Evolutionary conservation across 805 yeast species (phyloP).

Genomic region (Jamesozyma gamospora): DNA sequence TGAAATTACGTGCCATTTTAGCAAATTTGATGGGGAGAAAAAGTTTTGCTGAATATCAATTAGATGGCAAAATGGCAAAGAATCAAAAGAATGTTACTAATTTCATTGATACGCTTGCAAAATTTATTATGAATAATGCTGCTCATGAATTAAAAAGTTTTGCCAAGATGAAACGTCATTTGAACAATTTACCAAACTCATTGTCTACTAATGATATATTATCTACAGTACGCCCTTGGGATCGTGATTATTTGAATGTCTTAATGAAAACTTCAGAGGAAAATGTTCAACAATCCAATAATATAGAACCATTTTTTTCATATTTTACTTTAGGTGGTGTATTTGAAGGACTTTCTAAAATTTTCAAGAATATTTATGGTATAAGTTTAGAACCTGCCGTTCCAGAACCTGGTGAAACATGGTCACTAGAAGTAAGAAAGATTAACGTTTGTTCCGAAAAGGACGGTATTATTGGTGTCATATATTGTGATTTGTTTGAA

Average conservation of each 20-base stretch:
- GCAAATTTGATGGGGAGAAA: conserved; percentile 63
- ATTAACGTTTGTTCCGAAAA: conserved; percentile 61
- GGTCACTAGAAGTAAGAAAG: conserved; percentile 81
- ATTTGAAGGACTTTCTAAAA: conserved; percentile 65
- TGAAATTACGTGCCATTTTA: conserved; percentile 56
- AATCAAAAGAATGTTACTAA: conserved; percentile 63
- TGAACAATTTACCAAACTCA: conserved; percentile 10
- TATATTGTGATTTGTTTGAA: conserved; percentile 82
- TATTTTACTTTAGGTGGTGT: conserved; percentile 82
- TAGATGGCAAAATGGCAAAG: conserved; percentile 85
- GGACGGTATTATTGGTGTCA: conserved; percentile 60
- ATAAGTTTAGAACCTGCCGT: conserved; percentile 61
- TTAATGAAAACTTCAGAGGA: not conserved
- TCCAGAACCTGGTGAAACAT: conserved; percentile 63
- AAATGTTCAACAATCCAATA: not conserved
- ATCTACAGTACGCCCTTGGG: conserved; percentile 72
- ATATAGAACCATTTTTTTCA: conserved; percentile 28
- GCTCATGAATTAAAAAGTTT: conserved; percentile 46
- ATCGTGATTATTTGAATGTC: conserved; percentile 53
- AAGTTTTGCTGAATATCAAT: conserved; percentile 69
- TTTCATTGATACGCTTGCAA: conserved; percentile 53
- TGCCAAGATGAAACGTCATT: conserved; percentile 30
- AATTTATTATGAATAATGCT: conserved; percentile 44
- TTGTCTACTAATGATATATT: conserved; percentile 31
- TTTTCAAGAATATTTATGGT: conserved; percentile 67